Evolutionary conservation across 73 alveolate species (phyloP), one percentile per base, ranked within the genome.

Genomic region (Tetrahymena elliotti): DNA sequence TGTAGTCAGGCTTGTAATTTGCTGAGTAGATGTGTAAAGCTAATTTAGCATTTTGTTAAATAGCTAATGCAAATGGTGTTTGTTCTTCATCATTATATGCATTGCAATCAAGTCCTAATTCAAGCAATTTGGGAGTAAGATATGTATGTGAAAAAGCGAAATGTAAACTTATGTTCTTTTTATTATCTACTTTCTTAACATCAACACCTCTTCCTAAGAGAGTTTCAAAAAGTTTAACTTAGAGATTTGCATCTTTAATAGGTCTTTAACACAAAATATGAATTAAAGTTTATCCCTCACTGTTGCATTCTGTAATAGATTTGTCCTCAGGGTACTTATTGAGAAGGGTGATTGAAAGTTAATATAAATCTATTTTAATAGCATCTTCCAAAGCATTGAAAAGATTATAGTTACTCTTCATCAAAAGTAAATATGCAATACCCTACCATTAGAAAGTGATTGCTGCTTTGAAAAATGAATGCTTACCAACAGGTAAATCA

Each of bases 331-430:
- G 94, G 53, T 41, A 94, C 95, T 97, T 97, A 27, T 95, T 83
- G 41, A 97, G 96, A 24, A 96, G 96, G 7, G 98, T 97, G n/a
- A 96, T 53, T 6, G 96, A 98, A 33, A 97, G 93, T 95, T 96
- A 93, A 94, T 97, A 96, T 93, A 96, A 84, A 53, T 92, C 96
- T 38, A 96, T 97, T 68, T 84, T 96, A 96, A 97, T 96, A 10
- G 99, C 97, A 95, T 97, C 99, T 84, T 97, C 95, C 96, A 97
- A 94, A 10, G 99, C 99, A 31, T 83, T 54, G 95, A 93, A 94
- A 53, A 94, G 83, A 52, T 96, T 96, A 82, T 97, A 97, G 35
- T 68, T 68, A 10, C 98, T 96, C 37, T 97, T 94, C 34, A 95
- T 96, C 10, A 97, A 84, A 53, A 97, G 84, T 36, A 97, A 54